phyloP scores from a whole-genome alignment of 129 eudicot species.

The Heracleum sosnowskyi region DNA sequence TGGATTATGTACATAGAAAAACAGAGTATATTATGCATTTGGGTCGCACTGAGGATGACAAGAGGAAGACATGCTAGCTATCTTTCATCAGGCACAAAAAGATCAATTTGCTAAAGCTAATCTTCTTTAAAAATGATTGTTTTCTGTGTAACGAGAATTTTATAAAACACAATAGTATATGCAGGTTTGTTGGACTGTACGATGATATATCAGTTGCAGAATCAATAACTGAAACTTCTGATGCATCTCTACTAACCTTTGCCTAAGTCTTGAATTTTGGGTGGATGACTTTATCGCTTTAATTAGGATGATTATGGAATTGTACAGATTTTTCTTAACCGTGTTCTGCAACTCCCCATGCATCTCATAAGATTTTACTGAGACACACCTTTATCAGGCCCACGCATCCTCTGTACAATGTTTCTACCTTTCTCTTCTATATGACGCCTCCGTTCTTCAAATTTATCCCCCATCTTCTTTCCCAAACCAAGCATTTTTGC shows the following conservation, averaged over 20 bases:
- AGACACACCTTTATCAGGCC: slow-evolving; percentile 18
- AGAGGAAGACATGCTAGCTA: too few relatives aligned
- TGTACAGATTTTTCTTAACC: background rate
- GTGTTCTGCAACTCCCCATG: background rate
- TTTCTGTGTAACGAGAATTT: background rate
- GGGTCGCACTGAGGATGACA: background rate
- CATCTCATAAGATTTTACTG: background rate
- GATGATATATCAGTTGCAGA: background rate
- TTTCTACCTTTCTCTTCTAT: slow-evolving; percentile 61
- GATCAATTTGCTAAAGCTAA: background rate
- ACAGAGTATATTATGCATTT: background rate
- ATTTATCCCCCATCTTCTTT: slow-evolving; percentile 75
- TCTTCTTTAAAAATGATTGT: background rate
- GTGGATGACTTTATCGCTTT: background rate
- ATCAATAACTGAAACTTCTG: background rate
- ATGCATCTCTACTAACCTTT: background rate
- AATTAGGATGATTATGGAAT: background rate
- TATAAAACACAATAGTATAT: background rate
- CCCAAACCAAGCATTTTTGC: slow-evolving; percentile 75
- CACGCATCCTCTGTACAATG: slow-evolving; percentile 71
- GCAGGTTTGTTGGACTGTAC: background rate
- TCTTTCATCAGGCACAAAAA: background rate
- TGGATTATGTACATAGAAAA: background rate
- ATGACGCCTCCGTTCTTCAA: slow-evolving; percentile 69
- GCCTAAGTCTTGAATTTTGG: background rate